phyloP scores from a whole-genome alignment of 257 asterid species.

The Scutellaria barbata region DNA sequence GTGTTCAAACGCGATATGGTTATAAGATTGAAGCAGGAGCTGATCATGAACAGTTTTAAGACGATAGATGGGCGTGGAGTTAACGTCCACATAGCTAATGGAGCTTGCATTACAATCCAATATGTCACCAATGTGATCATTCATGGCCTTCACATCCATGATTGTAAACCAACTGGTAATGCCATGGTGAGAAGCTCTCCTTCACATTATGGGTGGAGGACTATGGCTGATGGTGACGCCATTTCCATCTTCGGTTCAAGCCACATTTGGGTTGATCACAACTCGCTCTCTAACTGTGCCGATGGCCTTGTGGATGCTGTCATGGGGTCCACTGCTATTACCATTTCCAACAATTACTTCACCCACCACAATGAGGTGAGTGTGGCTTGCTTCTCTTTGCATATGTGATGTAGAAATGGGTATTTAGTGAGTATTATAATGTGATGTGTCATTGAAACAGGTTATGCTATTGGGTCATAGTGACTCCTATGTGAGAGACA shows the following conservation, averaged over 20 bases:
- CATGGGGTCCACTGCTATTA: slow-evolving; percentile 91
- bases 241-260: slow-evolving; percentile 86
- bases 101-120: slow-evolving; percentile 81
- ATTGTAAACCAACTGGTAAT: slow-evolving; percentile 84
- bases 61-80: slow-evolving; percentile 87
- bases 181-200: slow-evolving; percentile 95
- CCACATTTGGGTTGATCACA: slow-evolving; percentile 93
- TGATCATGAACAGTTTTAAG: slow-evolving; percentile 88
- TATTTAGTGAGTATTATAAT: slow-evolving; percentile 3
- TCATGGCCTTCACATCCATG: slow-evolving; percentile 86
- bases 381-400: neutral
- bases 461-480: slow-evolving; percentile 96
- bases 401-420: neutral
- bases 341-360: slow-evolving; percentile 85
- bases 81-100: slow-evolving; percentile 83
- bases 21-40: slow-evolving; percentile 78
- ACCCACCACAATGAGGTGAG: slow-evolving; percentile 92
- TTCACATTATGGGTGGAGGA: slow-evolving; percentile 86
- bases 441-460: slow-evolving; percentile 43
- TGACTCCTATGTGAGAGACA: slow-evolving; percentile 80
- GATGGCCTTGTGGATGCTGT: slow-evolving; percentile 96
- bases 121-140: slow-evolving; percentile 75
- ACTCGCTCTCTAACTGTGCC: slow-evolving; percentile 84
- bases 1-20: slow-evolving; percentile 92
- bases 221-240: slow-evolving; percentile 94